These are phyloP conservation scores for Beauveria pseudobassiana DNA, from an alignment of 2,329 filamentous ascomycete species.

Conservation along the genomic window DNA sequence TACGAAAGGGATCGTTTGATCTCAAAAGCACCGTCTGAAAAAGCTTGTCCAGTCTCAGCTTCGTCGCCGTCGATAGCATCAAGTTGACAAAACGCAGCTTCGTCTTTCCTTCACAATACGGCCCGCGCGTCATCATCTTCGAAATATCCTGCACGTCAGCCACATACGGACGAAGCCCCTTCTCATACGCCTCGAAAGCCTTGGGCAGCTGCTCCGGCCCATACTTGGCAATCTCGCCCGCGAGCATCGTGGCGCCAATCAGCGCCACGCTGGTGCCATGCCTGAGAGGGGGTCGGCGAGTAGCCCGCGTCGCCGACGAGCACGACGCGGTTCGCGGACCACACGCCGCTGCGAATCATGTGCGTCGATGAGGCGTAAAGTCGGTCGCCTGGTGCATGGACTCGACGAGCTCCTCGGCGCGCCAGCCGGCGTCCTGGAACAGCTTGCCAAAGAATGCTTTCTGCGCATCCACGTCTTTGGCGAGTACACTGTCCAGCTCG, in stretches of 20 bases:
- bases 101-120: not conserved
- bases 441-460: constrained; percentile 26
- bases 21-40: not conserved
- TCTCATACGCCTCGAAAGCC: constrained; percentile 14
- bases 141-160: not conserved
- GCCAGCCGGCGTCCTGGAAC: constrained; percentile 36
- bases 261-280: constrained; percentile 35
- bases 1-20: not conserved
- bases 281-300: constrained; percentile 36
- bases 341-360: constrained; percentile 31
- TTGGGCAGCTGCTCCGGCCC: not conserved
- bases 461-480: constrained; percentile 16
- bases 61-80: not conserved
- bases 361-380: constrained; percentile 34
- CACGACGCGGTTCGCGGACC: constrained; percentile 30
- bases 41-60: not conserved
- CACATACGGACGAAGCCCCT: constrained; percentile 8
- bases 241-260: constrained; percentile 42
- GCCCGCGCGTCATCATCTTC: not conserved
- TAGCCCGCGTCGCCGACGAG: constrained; percentile 42
- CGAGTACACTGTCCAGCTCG: constrained; percentile 14
- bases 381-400: constrained; percentile 26
- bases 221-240: constrained; percentile 33
- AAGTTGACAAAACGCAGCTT: not conserved
- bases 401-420: constrained; percentile 21